Conservation (phyloP, 2,329 filamentous ascomycete genomes). For the Aureobasidium mangrovei region DNA sequence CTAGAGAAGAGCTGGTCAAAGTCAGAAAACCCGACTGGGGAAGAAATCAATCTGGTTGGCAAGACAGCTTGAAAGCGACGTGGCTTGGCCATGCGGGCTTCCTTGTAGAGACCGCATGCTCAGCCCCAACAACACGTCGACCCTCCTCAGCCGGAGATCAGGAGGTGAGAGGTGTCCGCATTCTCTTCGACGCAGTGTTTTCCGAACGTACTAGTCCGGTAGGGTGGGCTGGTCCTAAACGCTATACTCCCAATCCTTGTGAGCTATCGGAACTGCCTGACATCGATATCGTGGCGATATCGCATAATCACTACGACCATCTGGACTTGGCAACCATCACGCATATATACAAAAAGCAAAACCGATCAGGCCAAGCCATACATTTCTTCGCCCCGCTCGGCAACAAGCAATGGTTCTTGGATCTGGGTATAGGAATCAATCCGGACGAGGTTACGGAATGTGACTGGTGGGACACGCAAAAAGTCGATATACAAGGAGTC, state of each 20-base stretch:
- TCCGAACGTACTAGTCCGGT: constrained; percentile 41
- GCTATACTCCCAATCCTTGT: constrained; percentile 46
- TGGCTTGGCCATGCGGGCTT: constrained; percentile 47
- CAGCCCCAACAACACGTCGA: not conserved
- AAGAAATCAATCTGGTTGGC: constrained; percentile 14
- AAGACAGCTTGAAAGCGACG: constrained; percentile 34
- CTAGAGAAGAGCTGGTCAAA: constrained; percentile 34
- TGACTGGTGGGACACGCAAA: constrained; percentile 43
- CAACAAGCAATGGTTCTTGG: constrained; percentile 30
- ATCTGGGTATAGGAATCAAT: constrained; percentile 30
- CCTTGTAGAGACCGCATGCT: constrained; percentile 33
- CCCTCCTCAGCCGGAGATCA: constrained; percentile 19
- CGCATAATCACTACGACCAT: constrained; percentile 51
- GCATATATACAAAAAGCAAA: constrained; percentile 29
- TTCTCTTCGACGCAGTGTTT: constrained; percentile 48
- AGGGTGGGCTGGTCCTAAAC: constrained; percentile 40
- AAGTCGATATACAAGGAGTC: constrained; percentile 26
- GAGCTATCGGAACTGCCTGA: constrained; percentile 41
- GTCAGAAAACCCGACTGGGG: constrained; percentile 36
- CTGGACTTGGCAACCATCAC: constrained; percentile 40
- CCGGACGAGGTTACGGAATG: constrained; percentile 36
- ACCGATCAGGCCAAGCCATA: constrained; percentile 26
- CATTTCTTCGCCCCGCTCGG: constrained; percentile 37
- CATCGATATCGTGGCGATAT: constrained; percentile 44
- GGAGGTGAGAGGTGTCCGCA: constrained; percentile 32